Evolutionary conservation across 2,329 filamentous ascomycete species (phyloP), one percentile per base, ranked within the genome.

Genomic region (Colletotrichum tamarilloi): DNA sequence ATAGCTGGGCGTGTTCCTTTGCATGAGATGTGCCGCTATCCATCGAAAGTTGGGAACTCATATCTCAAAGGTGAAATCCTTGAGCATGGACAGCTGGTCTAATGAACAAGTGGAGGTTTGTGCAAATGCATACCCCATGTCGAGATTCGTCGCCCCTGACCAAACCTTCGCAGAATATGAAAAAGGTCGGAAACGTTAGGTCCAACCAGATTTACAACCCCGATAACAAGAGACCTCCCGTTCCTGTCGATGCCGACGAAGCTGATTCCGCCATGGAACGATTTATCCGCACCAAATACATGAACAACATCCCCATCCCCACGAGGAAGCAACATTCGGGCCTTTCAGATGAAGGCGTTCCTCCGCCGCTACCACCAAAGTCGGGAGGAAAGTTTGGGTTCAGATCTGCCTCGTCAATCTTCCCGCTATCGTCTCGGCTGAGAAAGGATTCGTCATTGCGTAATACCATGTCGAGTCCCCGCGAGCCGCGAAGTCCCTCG

Each of bases 11-110:
- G 91, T 98, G 76, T 99, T 99, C 82, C 88, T 99, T 63, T 99
- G 97, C 85, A 97, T 99, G 94, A 94, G 97, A 81, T 99, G 97
- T 87, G 97, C 95, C 67, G 91, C 95, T 67, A 90, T 98, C 80
- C 97, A 99, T 86, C 94, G 97, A 80, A 98, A 98, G 85, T 88
- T 99, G 79, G 97, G 97, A 74, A 98, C 97, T 53, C 97, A 99
- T 83, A 95, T 99, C 75, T 98, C 95, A 77, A 99, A 99, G 83
- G 95, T 99, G 86, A 99, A 99, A 84, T 98, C 95, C 49, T 84
- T 99, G 85, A 98, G 94, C 83, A 98, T 99, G 95, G 97, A 99
- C 84, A 97, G 93, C 77, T 99, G 97, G 97, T 92, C 94, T 62
- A 92, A 93, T 79, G 97, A 98, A 74, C 97, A 99, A 85, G 95